Base-by-base conservation (phyloP, 352 stramenopile genomes). In the Globisporangium echinulatum region DNA sequence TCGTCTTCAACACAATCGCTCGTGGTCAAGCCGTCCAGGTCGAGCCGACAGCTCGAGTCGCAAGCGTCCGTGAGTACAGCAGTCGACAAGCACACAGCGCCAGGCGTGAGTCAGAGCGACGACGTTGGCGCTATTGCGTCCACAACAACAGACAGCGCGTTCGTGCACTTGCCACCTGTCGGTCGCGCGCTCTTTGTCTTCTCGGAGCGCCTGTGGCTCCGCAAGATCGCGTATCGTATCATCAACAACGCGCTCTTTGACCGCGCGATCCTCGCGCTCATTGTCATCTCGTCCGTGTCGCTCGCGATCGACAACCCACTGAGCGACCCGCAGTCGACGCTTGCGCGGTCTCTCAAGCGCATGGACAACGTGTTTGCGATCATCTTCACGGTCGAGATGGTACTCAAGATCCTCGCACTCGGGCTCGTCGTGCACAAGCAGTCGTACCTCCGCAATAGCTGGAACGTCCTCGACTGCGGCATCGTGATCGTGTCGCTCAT, bases 221-320 rank as follows among this genome's bases (percentile, higher is more conserved):
- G 76, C 1, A 66, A 64, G 33, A 56, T 62, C 14, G 71, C 71
- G 9, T 82, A 77, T 25, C 65, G 65, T 6, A 33, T 96, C 1
- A 78, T 92, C n/a, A 63, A 57, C 1, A 81, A 96, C 62, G 66
- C 61, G 15, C 67, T 70, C 19, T 97, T 97, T 51, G 90, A 97
- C 62, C 74, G 67, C n/a, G 68, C 72, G 7, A 84, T 97, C 39
- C 72, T 97, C 8, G 54, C 63, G 2, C 63, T 97, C n/a, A 97
- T 97, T 49, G 63, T 88, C 6, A 37, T 94, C 3, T 94, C 79
- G 38, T 96, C 84, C 0, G 67, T 97, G 13, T 67, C 85, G 3
- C 71, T 97, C 7, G 92, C 92, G 0, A 53, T 97, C 1, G 92
- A 98, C 39, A 92, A 92, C 43, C 92, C 92, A 7, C 72, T 96